Base-by-base conservation (phyloP, 495 filamentous ascomycete genomes). In the Lasiosphaeris hirsuta region DNA sequence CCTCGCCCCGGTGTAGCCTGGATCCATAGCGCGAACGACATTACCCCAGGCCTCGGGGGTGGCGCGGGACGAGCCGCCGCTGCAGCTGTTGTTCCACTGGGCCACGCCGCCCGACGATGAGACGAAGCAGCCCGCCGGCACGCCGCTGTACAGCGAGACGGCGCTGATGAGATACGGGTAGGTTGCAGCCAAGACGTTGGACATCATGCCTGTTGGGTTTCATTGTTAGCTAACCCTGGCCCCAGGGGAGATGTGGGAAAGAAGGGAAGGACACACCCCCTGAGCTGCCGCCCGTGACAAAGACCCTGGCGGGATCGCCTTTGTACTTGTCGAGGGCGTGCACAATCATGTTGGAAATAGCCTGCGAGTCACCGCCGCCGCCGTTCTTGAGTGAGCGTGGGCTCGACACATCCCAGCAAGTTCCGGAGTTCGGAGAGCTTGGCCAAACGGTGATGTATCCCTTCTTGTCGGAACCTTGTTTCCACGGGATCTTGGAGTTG, bases 391-490 rank as follows among this genome's bases (percentile, higher is more conserved):
- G 70, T 0, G 79, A 75, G 10, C 64, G 58, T 35, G 74, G 66
- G 9, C 74, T 78, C n/a, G 74, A 74, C 33, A 84, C 80, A 55
- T 86, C 83, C 81, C 81, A 87, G 71, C 83, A 86, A 13, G 70
- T 77, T 15, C 72, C 76, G 50, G 63, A 62, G 58, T 76, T 74
- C 5, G 75, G 72, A 10, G 75, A 73, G 33, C 71, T 67, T 0
- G 80, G 81, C 70, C 78, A 83, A 39, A 83, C 75, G 13, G 81
- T 76, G 56, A 83, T 81, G 63, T 80, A 86, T 4, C 81, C 81
- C 54, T 83, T 80, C 13, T 63, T 60, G 46, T 85, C 82, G 42
- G 78, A 76, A 9, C 75, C 74, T 2, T 67, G 50, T 33, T 69
- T 73, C 66, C 78, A 82, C 11, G 78, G 76, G 7, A 81, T 81